phyloP scores from a whole-genome alignment of 768 basidiomycete genomes.

The Suillus paluster region DNA sequence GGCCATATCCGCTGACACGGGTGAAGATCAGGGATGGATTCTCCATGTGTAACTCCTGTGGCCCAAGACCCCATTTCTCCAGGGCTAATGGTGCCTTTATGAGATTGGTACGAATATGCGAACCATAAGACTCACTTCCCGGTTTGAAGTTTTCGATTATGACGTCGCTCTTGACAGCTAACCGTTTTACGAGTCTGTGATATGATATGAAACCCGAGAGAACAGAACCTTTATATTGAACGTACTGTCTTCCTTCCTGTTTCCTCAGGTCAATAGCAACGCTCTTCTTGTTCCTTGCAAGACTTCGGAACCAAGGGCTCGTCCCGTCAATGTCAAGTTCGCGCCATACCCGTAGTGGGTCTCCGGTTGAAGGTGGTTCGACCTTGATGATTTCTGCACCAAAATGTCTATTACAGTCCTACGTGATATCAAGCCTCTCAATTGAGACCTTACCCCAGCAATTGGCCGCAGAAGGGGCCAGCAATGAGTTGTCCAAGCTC shows the following conservation, averaged over 20 bases:
- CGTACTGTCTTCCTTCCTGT: conserved; percentile 56
- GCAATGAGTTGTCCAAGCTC: conserved; percentile 76
- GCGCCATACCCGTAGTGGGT: conserved; percentile 72
- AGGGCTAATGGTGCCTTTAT: conserved; percentile 46
- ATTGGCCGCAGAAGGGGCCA: conserved; percentile 73
- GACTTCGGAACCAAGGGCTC: conserved; percentile 76
- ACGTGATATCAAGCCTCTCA: neutral
- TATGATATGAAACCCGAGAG: conserved; percentile 3
- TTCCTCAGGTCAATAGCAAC: conserved; percentile 68
- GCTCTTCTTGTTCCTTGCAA: conserved; percentile 76
- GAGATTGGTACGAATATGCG: neutral
- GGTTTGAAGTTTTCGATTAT: conserved; percentile 77
- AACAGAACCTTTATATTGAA: conserved; percentile 3
- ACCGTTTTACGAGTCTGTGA: conserved; percentile 58
- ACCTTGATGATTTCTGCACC: conserved; percentile 78
- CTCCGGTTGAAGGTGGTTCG: conserved; percentile 64
- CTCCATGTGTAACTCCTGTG: conserved; percentile 60
- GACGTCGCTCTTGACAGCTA: conserved; percentile 69
- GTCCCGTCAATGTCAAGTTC: conserved; percentile 73
- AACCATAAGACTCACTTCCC: conserved; percentile 53
- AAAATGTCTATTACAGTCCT: conserved; percentile 51
- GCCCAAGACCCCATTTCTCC: conserved; percentile 71
- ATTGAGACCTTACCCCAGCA: conserved; percentile 56
- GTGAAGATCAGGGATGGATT: conserved; percentile 92
- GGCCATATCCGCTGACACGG: conserved; percentile 79